These are phyloP conservation scores for Escovopsis sp. DNA, from an alignment of 2,329 filamentous ascomycete species.

Conservation along the genomic window DNA sequence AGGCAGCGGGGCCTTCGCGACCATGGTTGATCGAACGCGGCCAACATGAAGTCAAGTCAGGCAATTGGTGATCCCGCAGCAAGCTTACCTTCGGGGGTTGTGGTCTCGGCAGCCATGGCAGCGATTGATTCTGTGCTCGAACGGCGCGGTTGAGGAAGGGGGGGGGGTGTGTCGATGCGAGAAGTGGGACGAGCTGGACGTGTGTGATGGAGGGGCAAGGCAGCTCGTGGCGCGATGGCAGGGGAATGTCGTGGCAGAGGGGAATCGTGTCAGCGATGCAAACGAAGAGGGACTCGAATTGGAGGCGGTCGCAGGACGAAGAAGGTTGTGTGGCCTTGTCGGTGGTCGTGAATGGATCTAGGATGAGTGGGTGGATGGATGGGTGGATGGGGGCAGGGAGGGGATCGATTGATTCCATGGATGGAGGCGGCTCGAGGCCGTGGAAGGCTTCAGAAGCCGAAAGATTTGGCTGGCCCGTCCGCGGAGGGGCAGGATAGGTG, in stretches of 20 bases:
- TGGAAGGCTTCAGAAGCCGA: conserved; percentile 30
- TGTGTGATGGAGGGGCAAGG: neutral
- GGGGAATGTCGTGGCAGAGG: no score
- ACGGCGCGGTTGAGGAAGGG: conserved; percentile 2
- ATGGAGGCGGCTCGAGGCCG: no score
- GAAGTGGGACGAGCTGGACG: neutral
- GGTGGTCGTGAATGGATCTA: no score
- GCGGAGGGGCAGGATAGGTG: conserved; percentile 9
- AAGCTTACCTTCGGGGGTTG: conserved; percentile 24
- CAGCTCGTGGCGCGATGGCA: no score
- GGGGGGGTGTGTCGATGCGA: neutral
- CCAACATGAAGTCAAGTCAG: neutral
- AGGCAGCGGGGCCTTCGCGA: no score
- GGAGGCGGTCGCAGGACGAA: no score
- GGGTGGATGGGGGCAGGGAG: neutral
- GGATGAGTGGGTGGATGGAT: no score
- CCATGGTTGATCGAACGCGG: no score
- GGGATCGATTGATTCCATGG: neutral
- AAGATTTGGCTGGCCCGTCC: conserved; percentile 16
- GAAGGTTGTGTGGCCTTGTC: no score
- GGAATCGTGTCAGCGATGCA: no score
- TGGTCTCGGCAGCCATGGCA: conserved; percentile 15
- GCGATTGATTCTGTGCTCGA: neutral
- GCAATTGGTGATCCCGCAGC: no score
- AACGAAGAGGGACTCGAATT: no score